Base-by-base conservation (phyloP, 805 yeast genomes). In the Wickerhamia fluorescens region DNA sequence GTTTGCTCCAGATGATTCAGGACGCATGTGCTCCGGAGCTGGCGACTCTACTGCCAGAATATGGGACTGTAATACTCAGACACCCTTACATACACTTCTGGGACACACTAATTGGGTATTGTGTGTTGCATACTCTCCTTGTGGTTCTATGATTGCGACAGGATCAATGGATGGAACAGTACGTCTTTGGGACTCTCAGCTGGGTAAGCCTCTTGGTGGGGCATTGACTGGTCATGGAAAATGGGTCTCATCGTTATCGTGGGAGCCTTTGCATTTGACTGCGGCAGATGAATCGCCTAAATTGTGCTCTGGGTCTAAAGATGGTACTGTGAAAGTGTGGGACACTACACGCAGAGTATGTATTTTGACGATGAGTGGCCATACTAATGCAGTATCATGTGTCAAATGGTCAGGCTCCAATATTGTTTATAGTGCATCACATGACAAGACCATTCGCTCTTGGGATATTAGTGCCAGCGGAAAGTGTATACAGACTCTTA, bases 391-490 rank as follows among this genome's bases (percentile, higher is more conserved):
- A 1, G 96, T 92, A 3, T 79, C 95, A 1, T 86, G 96, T 59
- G 94, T 88, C n/a, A 87, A 79, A 53, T 92, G 98, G 98, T 84
- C 96, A 34, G 98, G 98, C 2, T 62, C 75, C 25, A 85, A 87
- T 30, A 66, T 80, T 12, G 67, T 92, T 20, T 92, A 88, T 54
- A 75, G 94, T 18, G 88, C 84, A 1, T 87, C 96, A 6, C 97
- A 92, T 49, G 98, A 92, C 56, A 89, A 88, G 50, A 83, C 96
- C 4, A 80, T 92, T 40, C 81, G 78, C 53, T 84, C 83, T 1
- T 92, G 98, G 98, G 89, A 84, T 47, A 75, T 84, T 4, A 61
- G 68, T 23, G 67, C 65, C 3, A 73, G 71, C 27, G 97, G 96
- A 17, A 73, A 72, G 41, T 74, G 94, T 41, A 66, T 82, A 19